Conservation (phyloP, 2,329 filamentous ascomycete genomes). For the Ambrosiella beaveri region DNA sequence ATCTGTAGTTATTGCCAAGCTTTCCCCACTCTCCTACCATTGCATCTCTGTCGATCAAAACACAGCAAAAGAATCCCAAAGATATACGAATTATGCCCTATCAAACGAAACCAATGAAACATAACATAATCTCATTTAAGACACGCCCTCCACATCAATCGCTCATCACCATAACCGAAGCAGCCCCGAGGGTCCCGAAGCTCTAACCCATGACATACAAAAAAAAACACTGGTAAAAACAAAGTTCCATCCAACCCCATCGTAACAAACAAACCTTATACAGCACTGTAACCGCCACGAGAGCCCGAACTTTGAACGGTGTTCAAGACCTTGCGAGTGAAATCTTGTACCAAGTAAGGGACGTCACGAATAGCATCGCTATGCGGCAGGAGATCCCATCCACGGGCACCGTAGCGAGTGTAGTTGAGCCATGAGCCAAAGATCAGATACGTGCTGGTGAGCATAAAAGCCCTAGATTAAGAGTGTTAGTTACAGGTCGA, state of each 20-base stretch:
- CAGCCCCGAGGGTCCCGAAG: too few relatives aligned
- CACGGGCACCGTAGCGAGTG: conserved; percentile 84
- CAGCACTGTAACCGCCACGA: conserved; percentile 85
- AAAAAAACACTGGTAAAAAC: background rate
- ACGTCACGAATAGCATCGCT: conserved; percentile 82
- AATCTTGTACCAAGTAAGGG: conserved; percentile 84
- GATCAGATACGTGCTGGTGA: conserved; percentile 76
- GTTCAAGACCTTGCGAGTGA: conserved; percentile 59
- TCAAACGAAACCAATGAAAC: background rate
- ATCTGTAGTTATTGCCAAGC: too few relatives aligned
- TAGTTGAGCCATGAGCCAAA: conserved; percentile 99
- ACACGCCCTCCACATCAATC: background rate
- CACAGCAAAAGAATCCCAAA: background rate
- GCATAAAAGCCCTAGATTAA: conserved; percentile 57
- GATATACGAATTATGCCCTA: background rate
- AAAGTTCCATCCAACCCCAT: background rate
- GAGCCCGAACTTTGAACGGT: conserved; percentile 70
- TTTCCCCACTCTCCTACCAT: too few relatives aligned
- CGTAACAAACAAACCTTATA: conserved; percentile 32
- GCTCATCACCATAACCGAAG: too few relatives aligned
- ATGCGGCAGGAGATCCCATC: conserved; percentile 89
- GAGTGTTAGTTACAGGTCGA: conserved; percentile 15
- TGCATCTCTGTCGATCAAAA: background rate
- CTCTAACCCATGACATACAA: too few relatives aligned
- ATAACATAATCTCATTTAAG: background rate